Evolutionary conservation across 2,329 filamentous ascomycete genomes (phyloP).

Genomic region (Penicillium sp.): DNA sequence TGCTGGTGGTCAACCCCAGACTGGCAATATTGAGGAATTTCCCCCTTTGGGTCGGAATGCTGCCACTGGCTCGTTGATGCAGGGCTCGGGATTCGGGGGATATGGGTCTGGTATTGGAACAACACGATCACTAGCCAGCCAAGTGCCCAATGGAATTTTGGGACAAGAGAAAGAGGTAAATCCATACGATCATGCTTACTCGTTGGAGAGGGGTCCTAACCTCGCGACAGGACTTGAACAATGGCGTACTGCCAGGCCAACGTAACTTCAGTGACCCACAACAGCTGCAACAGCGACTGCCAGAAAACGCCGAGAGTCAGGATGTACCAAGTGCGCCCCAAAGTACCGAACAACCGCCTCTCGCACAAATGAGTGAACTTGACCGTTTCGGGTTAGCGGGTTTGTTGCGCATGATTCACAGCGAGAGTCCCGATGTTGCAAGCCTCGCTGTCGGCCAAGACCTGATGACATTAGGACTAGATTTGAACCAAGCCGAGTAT

Average conservation of each 20-base stretch:
- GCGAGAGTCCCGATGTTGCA: slow-evolving; percentile 52
- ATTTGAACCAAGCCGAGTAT: slow-evolving; percentile 61
- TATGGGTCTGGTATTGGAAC: slow-evolving; percentile 38
- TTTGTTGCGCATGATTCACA: slow-evolving; percentile 55
- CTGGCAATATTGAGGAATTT: slow-evolving; percentile 58
- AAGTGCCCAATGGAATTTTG: slow-evolving; percentile 42
- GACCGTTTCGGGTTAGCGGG: slow-evolving; percentile 60
- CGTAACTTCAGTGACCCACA: slow-evolving; percentile 34
- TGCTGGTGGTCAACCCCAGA: slow-evolving; percentile 50
- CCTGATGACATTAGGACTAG: slow-evolving; percentile 59
- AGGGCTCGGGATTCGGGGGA: slow-evolving; percentile 46
- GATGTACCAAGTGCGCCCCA: slow-evolving; percentile 34
- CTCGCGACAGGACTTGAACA: slow-evolving; percentile 36
- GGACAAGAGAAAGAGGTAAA: slow-evolving; percentile 43
- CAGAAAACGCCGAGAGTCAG: slow-evolving; percentile 34
- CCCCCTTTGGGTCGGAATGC: slow-evolving; percentile 55
- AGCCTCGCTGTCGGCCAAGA: slow-evolving; percentile 61
- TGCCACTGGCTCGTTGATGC: slow-evolving; percentile 49
- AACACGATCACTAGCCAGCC: slow-evolving; percentile 44
- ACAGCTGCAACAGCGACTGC: slow-evolving; percentile 36
- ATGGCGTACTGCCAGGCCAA: slow-evolving; percentile 33
- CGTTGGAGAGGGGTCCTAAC: slow-evolving; percentile 13
- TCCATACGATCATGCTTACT: background rate
- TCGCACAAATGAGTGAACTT: slow-evolving; percentile 57
- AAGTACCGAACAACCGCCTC: slow-evolving; percentile 39